phyloP scores from a whole-genome alignment of 371 early-diverging fungal species.

The Mucor sp. region DNA sequence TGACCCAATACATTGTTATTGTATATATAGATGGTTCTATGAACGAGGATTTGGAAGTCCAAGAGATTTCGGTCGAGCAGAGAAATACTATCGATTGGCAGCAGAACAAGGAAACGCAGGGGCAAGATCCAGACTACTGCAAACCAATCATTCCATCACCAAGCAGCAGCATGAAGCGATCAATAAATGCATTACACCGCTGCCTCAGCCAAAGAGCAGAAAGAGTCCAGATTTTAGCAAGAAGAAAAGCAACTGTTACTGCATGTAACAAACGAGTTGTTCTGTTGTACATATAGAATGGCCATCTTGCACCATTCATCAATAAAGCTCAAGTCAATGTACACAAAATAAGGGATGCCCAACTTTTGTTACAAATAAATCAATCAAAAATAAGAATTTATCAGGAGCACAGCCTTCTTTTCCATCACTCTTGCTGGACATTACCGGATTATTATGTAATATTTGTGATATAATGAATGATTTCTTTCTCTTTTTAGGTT shows the following conservation, averaged over 20 bases:
- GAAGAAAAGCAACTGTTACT: constrained; percentile 4
- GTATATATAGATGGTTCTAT: constrained; percentile 43
- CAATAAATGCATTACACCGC: not conserved
- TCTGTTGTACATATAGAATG: too few species aligned
- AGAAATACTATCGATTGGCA: constrained; percentile 32
- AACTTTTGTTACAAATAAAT: not conserved
- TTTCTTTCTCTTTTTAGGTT: too few species aligned
- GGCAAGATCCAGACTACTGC: constrained; percentile 6
- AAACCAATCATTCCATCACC: constrained; percentile 14
- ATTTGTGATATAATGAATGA: too few species aligned
- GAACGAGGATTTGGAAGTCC: constrained; percentile 41
- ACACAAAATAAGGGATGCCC: not conserved
- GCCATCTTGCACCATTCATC: not conserved
- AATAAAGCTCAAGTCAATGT: not conserved
- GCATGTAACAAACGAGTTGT: not conserved
- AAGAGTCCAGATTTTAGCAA: not conserved
- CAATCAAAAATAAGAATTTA: too few species aligned
- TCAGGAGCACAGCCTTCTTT: too few species aligned
- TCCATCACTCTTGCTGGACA: too few species aligned
- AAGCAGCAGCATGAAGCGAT: constrained; percentile 20
- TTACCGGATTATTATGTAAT: too few species aligned
- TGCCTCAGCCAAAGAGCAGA: not conserved
- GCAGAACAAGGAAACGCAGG: constrained; percentile 28
- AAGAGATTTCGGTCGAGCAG: constrained; percentile 26
- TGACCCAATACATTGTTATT: too few species aligned